These are phyloP conservation scores for Leishmania major DNA, from an alignment of 208 protist species.

Conservation along the genomic window DNA sequence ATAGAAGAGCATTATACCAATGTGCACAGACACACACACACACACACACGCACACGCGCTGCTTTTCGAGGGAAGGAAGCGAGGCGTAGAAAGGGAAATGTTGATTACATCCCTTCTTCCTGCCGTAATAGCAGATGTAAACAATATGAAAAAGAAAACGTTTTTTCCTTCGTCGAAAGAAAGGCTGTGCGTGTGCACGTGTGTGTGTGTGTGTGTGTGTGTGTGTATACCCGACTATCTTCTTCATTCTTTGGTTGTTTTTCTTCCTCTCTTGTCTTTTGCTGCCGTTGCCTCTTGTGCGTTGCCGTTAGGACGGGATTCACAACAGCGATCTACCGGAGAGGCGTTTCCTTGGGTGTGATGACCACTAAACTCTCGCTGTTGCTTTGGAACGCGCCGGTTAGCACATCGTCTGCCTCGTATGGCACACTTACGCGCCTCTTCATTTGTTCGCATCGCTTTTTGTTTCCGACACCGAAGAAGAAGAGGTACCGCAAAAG, in stretches of 20 bases:
- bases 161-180: neutral
- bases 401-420: neutral
- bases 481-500: conserved; percentile 1
- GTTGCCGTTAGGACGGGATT: neutral
- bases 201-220: neutral
- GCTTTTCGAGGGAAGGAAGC: neutral
- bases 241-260: neutral
- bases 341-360: neutral
- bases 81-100: neutral
- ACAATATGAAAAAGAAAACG: too few relatives aligned
- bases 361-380: neutral
- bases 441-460: neutral
- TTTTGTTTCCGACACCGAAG: neutral
- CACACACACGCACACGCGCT: neutral
- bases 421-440: neutral
- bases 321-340: neutral
- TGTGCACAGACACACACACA: neutral
- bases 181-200: neutral
- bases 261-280: neutral
- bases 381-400: neutral
- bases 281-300: neutral
- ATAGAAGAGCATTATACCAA: neutral
- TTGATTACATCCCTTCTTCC: neutral
- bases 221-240: neutral
- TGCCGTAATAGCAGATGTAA: neutral